Evolutionary conservation across 2,329 filamentous ascomycete species (phyloP), one percentile per base, ranked within the genome.

Genomic region (Hyphodiscus sp.): DNA sequence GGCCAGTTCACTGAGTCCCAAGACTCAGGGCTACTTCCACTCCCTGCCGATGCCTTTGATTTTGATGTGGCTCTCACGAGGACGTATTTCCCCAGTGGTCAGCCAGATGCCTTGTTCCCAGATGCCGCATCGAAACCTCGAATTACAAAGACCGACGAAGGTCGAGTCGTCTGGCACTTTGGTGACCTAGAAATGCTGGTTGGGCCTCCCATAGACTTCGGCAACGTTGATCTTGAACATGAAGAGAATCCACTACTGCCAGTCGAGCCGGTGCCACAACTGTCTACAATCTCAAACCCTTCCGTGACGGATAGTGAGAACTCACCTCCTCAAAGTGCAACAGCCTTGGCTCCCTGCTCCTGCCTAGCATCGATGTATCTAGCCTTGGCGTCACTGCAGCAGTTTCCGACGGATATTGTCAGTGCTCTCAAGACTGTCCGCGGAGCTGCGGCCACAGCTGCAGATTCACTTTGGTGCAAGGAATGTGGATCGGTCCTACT

Each of bases 401-500:
- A 60, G 26, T 55, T 68, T 48, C 64, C 65, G 42, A 54, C 46
- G 20, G 64, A 67, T 20, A 62, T 67, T 13, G 54, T 55, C 3
- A n/a, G 50, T 7, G 62, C 65, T 13, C 49, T 68, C 20, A 53
- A 51, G 26, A 60, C 59, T 13, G 61, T 67, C 44, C 62, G 65
- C 41, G 45, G 51, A 13, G 65, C 66, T 16, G 59, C 61, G 49
- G 48, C 41, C 30, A 62, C 61, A 26, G 65, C 64, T 1, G 75
- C 82, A 63, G 69, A 77, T 41, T 73, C 76, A 18, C 72, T 82
- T 48, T 70, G 73, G 58, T 85, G 81, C 62, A 63, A 70, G 1
- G 58, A 67, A 16, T 85, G 81, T 68, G 74, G 73, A 49, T 67
- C 70, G 20, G 66, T 70, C 33, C 52, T 71, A 30, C 45, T 71